These are phyloP conservation scores for Calonectria pseudoturangicola DNA, from an alignment of 2,329 filamentous ascomycete species.

Conservation along the genomic window DNA sequence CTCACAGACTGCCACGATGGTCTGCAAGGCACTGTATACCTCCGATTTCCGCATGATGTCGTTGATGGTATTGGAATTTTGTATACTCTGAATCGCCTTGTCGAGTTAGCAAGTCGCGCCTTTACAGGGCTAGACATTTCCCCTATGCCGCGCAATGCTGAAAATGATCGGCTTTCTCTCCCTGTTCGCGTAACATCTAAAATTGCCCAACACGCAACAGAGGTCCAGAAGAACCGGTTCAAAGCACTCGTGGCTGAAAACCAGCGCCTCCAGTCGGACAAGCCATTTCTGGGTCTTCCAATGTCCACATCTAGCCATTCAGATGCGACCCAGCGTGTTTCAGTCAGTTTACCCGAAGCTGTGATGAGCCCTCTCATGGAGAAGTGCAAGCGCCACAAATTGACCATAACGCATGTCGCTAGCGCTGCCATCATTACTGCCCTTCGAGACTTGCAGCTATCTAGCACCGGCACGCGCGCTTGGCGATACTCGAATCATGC, in stretches of 20 bases:
- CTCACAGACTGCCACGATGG: neutral
- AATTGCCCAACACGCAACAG: neutral
- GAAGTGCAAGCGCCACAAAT: neutral
- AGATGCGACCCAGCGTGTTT: neutral
- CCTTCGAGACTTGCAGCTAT: conserved; percentile 12
- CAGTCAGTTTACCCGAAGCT: neutral
- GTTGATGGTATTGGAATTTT: conserved; percentile 22
- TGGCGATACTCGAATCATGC: conserved; percentile 26
- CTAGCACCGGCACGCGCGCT: neutral
- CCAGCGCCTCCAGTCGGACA: neutral
- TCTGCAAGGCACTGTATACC: conserved; percentile 2
- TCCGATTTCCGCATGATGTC: conserved; percentile 20
- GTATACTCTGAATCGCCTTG: conserved; percentile 2
- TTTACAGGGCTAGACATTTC: neutral
- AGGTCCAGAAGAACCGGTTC: neutral
- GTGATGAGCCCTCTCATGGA: neutral
- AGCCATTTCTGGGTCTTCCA: conserved; percentile 15
- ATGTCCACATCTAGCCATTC: neutral
- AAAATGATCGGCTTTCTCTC: neutral
- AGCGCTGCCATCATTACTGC: conserved; percentile 25
- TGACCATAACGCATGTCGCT: conserved; percentile 27
- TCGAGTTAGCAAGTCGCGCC: neutral
- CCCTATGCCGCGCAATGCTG: neutral
- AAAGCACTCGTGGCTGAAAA: conserved; percentile 1
- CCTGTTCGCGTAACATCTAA: neutral